These are phyloP conservation scores for Lyophyllum shimeji DNA, from an alignment of 768 basidiomycete genomes.

Conservation along the genomic window DNA sequence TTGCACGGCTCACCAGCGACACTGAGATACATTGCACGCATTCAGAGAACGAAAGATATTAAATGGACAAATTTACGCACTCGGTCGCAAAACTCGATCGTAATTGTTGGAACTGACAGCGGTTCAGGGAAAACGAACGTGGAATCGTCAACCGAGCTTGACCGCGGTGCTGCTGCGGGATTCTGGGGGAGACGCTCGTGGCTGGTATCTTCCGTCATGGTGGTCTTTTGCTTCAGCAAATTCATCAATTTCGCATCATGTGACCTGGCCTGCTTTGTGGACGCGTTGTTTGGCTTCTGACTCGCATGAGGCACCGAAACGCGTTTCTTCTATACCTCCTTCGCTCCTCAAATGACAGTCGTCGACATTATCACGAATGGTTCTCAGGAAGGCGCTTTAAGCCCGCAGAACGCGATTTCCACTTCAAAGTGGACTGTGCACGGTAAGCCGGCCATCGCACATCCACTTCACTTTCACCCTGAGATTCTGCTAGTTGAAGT, in stretches of 20 bases:
- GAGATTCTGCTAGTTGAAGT: slow-evolving; percentile 67
- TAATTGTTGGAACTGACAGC: slow-evolving; percentile 49
- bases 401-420: background rate
- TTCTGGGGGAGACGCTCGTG: slow-evolving; percentile 1
- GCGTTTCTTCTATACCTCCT: slow-evolving; percentile 1
- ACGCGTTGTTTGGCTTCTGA: slow-evolving; percentile 50
- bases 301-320: background rate
- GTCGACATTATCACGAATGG: slow-evolving; percentile 15
- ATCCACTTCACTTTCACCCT: background rate
- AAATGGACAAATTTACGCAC: slow-evolving; percentile 42
- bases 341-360: slow-evolving; percentile 2
- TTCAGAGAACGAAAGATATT: background rate
- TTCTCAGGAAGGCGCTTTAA: slow-evolving; percentile 3
- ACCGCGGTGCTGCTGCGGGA: background rate
- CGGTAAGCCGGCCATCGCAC: slow-evolving; percentile 27
- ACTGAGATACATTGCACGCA: slow-evolving; percentile 39
- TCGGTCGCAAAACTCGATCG: slow-evolving; percentile 92
- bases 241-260: slow-evolving; percentile 20
- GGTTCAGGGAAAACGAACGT: slow-evolving; percentile 58
- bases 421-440: slow-evolving; percentile 62
- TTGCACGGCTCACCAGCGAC: slow-evolving; percentile 66
- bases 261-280: slow-evolving; percentile 32
- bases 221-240: too few relatives aligned
- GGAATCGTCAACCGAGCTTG: slow-evolving; percentile 37
- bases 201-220: slow-evolving; percentile 4